Percentiles rank a stretch among this genome's conserved stretches.
Evolutionary conservation across 164 flowering plant species (phyloP).

Genomic region (Liriodendron chinense): DNA sequence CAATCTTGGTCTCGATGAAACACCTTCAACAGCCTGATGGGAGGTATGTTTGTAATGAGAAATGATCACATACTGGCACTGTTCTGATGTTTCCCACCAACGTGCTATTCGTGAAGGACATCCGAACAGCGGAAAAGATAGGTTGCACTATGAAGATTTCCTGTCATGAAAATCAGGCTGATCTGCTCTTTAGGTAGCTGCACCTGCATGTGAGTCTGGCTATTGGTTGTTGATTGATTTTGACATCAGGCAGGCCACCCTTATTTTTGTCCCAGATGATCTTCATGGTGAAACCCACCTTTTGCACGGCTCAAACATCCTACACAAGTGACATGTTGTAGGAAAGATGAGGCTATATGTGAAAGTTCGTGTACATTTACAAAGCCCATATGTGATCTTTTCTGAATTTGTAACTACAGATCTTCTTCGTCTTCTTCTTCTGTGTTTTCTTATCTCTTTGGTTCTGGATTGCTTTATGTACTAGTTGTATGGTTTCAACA

Average conservation of each 20-base stretch:
- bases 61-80: not conserved
- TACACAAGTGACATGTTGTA: not conserved
- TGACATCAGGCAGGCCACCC: no score
- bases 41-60: slow-evolving; percentile 43
- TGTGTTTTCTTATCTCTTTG: not conserved
- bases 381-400: not conserved
- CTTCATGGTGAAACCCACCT: not conserved
- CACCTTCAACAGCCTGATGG: slow-evolving; percentile 90
- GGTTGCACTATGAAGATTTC: not conserved
- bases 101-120: not conserved
- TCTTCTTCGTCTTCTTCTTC: not conserved
- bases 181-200: not conserved
- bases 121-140: not conserved
- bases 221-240: no score
- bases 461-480: not conserved
- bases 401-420: no score
- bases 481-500: no score
- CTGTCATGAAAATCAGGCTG: not conserved
- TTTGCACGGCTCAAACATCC: not conserved
- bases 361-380: not conserved
- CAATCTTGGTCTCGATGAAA: slow-evolving; percentile 64
- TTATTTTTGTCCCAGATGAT: not conserved
- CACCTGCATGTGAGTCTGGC: not conserved
- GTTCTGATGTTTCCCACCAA: not conserved
- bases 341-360: not conserved